Evolutionary conservation across 331 rosid species (phyloP).

Genomic region (Malus hybrid): DNA sequence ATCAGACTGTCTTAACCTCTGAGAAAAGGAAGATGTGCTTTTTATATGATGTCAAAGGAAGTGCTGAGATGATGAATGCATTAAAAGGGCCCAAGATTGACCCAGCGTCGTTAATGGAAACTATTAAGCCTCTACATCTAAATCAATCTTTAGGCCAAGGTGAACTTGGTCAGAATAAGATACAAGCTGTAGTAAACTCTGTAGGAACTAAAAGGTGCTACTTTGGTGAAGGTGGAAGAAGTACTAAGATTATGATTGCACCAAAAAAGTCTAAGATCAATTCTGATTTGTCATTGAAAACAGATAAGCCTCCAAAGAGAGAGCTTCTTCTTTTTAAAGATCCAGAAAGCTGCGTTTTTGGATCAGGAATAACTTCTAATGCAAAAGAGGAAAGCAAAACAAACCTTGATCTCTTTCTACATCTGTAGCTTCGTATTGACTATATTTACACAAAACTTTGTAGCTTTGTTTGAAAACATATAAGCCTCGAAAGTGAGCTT

Average conservation of each 20-base stretch:
- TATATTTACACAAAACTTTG: not conserved
- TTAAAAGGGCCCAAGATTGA: constrained; percentile 7
- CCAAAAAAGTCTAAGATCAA: too few relatives aligned
- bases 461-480: not conserved
- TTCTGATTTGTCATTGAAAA: not conserved
- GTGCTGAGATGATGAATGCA: not conserved
- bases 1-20: not conserved
- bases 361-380: not conserved
- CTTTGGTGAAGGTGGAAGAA: not conserved
- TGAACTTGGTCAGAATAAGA: not conserved
- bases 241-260: not conserved
- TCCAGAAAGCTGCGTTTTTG: not conserved
- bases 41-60: not conserved
- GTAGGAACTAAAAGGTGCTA: constrained; percentile 1
- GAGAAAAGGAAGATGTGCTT: constrained; percentile 1
- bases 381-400: not conserved
- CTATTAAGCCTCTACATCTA: not conserved
- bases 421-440: constrained; percentile 18
- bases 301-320: not conserved
- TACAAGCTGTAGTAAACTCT: not conserved
- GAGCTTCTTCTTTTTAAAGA: constrained; percentile 30
- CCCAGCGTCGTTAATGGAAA: not conserved
- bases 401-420: constrained; percentile 30
- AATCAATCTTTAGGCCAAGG: not conserved
- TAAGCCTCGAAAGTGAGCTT: not conserved